A percentile compares a stretch with the other conserved stretches of the same genome.
Conservation (phyloP, 495 filamentous ascomycete genomes). For the Xylaria scruposa region DNA sequence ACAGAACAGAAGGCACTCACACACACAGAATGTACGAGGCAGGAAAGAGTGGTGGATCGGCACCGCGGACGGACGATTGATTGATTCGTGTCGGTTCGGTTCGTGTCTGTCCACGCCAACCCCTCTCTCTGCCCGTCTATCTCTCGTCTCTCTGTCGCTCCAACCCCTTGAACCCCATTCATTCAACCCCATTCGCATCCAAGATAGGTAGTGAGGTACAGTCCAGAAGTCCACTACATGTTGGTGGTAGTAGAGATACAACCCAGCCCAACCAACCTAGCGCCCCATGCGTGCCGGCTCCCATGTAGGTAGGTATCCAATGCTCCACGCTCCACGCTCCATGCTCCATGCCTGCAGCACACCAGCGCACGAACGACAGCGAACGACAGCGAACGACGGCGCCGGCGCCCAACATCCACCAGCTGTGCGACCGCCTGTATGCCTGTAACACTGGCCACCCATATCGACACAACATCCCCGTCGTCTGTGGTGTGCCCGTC, state of each 20-base stretch:
- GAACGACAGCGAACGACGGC: conserved; percentile 17
- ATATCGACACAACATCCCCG: conserved; percentile 17
- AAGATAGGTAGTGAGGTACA: background rate
- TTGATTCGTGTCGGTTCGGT: conserved; percentile 4
- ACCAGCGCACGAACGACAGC: conserved; percentile 29
- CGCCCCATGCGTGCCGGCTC: conserved; percentile 2
- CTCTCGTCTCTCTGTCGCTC: background rate
- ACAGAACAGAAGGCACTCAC: conserved; percentile 1
- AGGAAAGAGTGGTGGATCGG: conserved; percentile 19
- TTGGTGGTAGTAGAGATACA: background rate
- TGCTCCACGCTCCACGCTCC: background rate
- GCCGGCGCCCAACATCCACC: conserved; percentile 22
- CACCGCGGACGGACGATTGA: background rate
- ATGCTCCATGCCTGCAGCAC: conserved; percentile 17
- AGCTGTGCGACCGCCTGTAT: conserved; percentile 1
- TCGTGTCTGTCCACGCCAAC: background rate
- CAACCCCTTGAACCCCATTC: background rate
- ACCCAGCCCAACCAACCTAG: background rate
- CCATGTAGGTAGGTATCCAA: background rate
- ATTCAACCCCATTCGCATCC: background rate
- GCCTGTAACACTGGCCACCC: background rate
- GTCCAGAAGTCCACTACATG: conserved; percentile 6
- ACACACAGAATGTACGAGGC: background rate
- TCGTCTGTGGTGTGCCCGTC: conserved; percentile 21
- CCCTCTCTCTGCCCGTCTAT: background rate